These are phyloP conservation scores for Aphanomyces stellatus DNA, from an alignment of 352 stramenopile genomes.

Conservation along the genomic window DNA sequence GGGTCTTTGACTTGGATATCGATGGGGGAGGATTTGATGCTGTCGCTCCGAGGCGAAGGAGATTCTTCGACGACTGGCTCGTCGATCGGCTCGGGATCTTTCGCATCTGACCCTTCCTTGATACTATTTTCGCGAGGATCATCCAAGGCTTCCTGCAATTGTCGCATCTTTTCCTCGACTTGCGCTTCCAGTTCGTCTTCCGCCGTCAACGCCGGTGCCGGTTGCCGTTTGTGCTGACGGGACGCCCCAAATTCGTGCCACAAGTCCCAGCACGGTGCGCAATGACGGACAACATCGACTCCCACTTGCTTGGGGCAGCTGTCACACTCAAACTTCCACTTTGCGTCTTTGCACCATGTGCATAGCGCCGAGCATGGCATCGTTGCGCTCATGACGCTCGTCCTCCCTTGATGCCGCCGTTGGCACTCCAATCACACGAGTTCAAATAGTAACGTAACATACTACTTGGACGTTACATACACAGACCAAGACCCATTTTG, in stretches of 20 bases:
- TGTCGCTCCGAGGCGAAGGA: no score
- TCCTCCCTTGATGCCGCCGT: no score
- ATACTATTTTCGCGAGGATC: background rate
- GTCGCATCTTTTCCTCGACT: background rate
- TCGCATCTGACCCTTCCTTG: background rate
- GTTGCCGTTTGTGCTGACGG: background rate
- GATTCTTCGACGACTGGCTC: no score
- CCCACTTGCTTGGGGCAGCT: background rate
- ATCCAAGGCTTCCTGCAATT: background rate
- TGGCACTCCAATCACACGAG: no score
- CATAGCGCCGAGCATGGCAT: background rate
- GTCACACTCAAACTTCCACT: constrained; percentile 1
- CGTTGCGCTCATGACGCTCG: no score
- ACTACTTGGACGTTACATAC: no score
- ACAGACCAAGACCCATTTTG: no score
- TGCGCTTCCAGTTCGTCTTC: background rate
- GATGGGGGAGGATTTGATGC: no score
- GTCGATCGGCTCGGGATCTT: background rate
- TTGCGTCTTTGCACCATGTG: background rate
- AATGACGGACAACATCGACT: background rate
- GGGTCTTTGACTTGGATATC: background rate
- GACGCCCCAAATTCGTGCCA: background rate
- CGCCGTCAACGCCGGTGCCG: background rate
- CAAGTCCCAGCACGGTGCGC: background rate
- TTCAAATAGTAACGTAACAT: no score